Evolutionary conservation across 441 rosid species (phyloP).

Genomic region (Gossypium gossypioides): DNA sequence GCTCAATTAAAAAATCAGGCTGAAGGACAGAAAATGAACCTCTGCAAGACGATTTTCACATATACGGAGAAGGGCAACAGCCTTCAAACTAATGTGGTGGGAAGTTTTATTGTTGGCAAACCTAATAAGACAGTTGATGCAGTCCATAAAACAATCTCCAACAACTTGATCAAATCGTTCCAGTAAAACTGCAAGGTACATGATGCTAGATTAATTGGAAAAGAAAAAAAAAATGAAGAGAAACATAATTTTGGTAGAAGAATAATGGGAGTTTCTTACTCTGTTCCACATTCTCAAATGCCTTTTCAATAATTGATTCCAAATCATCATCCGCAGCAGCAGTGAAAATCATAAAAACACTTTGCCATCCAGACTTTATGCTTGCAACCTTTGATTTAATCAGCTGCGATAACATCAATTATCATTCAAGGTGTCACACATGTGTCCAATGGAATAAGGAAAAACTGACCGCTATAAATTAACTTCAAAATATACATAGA

Average conservation of each 20-base stretch:
- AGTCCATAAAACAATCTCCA: conserved; percentile 99
- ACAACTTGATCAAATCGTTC: conserved; percentile 98
- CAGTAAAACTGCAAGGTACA: conserved; percentile 70
- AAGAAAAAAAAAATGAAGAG: neutral
- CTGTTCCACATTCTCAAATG: conserved; percentile 98
- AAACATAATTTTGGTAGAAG: conserved; percentile 15
- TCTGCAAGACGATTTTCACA: conserved; percentile 99
- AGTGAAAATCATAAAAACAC: conserved; percentile 96
- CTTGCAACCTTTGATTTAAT: conserved; percentile 96
- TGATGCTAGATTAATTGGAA: conserved; percentile 20
- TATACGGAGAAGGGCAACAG: conserved; percentile 95
- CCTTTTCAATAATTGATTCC: conserved; percentile 91
- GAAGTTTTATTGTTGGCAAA: conserved; percentile 92
- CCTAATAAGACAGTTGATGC: conserved; percentile 97
- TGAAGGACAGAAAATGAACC: conserved; percentile 36
- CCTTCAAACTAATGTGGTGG: conserved; percentile 93
- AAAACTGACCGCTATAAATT: neutral
- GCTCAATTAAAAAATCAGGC: conserved; percentile 6
- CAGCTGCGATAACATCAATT: conserved; percentile 51
- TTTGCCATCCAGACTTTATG: conserved; percentile 98
- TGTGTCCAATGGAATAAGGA: neutral
- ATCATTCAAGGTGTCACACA: conserved; percentile 13
- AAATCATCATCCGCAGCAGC: conserved; percentile 94
- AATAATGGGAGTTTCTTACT: conserved; percentile 36
- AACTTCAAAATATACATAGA: neutral